Evolutionary conservation across 1,284 basidiomycete species (phyloP).

Genomic region (Coniferiporia weirii): DNA sequence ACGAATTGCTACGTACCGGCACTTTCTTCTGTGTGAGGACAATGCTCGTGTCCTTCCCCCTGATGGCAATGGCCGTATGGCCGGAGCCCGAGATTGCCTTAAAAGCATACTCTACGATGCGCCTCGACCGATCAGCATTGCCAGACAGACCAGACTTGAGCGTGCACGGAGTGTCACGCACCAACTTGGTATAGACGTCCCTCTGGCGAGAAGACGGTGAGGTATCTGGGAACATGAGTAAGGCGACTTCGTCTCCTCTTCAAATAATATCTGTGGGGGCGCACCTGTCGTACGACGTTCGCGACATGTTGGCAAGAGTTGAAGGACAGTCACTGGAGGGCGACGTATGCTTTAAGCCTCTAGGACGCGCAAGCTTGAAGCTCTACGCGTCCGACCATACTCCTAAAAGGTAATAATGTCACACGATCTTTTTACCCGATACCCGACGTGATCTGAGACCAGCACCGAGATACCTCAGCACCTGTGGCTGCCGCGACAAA

Average conservation of each 20-base stretch:
- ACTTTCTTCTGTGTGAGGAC: conserved; percentile 99
- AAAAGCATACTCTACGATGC: conserved; percentile 89
- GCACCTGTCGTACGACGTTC: conserved; percentile 78
- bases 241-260: not conserved
- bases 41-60: conserved; percentile 92
- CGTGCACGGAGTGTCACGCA: conserved; percentile 37
- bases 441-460: too few relatives aligned
- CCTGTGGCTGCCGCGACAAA: too few relatives aligned
- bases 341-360: conserved; percentile 4
- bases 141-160: not conserved
- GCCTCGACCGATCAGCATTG: conserved; percentile 15
- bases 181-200: conserved; percentile 97
- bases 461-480: too few relatives aligned
- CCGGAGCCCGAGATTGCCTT: conserved; percentile 98
- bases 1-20: conserved; percentile 57
- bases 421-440: not conserved
- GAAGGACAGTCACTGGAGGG: conserved; percentile 13
- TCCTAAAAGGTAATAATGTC: not conserved
- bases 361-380: conserved; percentile 60
- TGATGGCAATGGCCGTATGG: conserved; percentile 88
- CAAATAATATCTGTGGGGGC: not conserved
- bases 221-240: conserved; percentile 48
- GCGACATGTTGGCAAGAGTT: conserved; percentile 53
- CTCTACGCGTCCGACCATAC: conserved; percentile 25
- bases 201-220: conserved; percentile 93